Conservation (phyloP, 2,329 filamentous ascomycete genomes). For the Simplicillium aogashimaense region DNA sequence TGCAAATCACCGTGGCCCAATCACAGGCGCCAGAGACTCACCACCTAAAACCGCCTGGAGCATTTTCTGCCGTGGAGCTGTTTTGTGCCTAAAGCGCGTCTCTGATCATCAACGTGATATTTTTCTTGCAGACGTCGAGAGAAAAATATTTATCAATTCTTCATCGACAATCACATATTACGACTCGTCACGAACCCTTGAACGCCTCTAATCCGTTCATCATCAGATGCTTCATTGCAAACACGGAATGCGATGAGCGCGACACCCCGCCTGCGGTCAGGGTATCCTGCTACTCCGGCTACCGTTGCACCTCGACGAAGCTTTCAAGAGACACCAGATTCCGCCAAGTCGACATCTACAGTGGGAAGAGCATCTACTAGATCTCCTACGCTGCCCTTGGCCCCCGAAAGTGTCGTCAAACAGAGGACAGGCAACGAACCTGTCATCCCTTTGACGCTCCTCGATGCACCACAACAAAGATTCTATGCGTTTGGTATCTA, state of each 20-base stretch:
- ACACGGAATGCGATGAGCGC: constrained; percentile 64
- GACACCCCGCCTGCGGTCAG: constrained; percentile 74
- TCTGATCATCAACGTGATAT: no score
- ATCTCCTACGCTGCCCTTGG: constrained; percentile 30
- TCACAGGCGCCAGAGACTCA: no score
- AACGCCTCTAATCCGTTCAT: not conserved
- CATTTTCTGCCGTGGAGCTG: no score
- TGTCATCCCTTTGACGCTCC: constrained; percentile 67
- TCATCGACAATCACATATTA: no score
- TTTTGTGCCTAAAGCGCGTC: no score
- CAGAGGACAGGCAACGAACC: constrained; percentile 35
- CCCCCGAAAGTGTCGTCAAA: constrained; percentile 29
- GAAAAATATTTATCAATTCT: constrained; percentile 1
- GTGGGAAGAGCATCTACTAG: constrained; percentile 15
- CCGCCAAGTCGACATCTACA: constrained; percentile 17
- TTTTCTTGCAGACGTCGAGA: no score
- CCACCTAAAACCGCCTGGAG: no score
- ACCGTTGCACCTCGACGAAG: constrained; percentile 28
- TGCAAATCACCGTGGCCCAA: no score
- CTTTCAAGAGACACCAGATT: constrained; percentile 20
- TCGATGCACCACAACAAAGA: constrained; percentile 87
- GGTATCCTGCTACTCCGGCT: constrained; percentile 67
- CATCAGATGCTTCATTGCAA: constrained; percentile 10
- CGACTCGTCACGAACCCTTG: not conserved
- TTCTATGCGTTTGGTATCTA: constrained; percentile 82